Evolutionary conservation across 306 rosid genomes (phyloP), one percentile per base, ranked within the genome.

Genomic region (Begonia fuchsioides): DNA sequence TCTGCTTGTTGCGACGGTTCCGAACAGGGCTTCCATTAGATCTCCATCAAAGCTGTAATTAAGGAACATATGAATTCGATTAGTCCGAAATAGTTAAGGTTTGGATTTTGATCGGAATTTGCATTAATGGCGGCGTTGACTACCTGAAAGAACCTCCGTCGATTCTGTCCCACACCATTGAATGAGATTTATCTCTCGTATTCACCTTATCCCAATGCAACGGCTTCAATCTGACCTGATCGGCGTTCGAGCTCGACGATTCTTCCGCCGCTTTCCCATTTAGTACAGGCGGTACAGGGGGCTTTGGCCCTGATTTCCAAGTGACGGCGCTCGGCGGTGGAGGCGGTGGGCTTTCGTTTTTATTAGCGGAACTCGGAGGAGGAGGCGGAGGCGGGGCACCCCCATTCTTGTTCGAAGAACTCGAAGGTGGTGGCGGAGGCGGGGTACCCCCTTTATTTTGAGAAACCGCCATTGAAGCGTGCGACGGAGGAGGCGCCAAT

Each of bases 121-220:
- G 3, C 13, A 41, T 10, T 10, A n/a, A 41, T 41, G 45, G 14
- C 3, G 12, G 12, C 12, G 12, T 47, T 62, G 20, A 58, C 62
- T 73, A 92, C 98, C 87, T 82, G 66, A 82, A 77, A 15, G 98
- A 85, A 13, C 93, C 96, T 11, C 65, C 70, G 54, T 54, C 77
- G 15, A 79, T 67, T 64, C 77, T 92, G 70, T 92, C 86, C 98
- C 98, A 92, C 32, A 92, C 95, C 98, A 85, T 85, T 38, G 98
- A 92, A 66, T 74, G 94, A 32, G 81, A 80, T 17, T 69, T 58
- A 58, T 81, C 66, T 12, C 49, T 72, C 11, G 82, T 77, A 52
- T 66, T 85, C 64, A 82, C 79, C 63, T 86, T 90, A 56, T 92
- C 98, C 96, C 98, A 79, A 63, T 85, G 96, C 60, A 85, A 47